A percentile compares a stretch with the other conserved stretches of the same genome.
Evolutionary conservation across 805 yeast genomes (phyloP).

Genomic region (Nakazawaea anatomiae): DNA sequence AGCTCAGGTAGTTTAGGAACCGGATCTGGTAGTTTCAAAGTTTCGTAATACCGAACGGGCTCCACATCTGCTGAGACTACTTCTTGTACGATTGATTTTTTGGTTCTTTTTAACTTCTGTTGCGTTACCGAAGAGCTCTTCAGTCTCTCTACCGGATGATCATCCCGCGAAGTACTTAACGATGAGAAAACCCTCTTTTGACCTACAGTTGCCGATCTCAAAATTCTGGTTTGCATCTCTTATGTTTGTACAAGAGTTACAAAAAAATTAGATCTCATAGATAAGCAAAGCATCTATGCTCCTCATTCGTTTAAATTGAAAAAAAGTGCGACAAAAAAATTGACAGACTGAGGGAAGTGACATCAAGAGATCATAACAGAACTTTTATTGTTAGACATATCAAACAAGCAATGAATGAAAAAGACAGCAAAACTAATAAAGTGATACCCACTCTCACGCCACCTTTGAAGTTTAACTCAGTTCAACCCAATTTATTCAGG

Average conservation of each 20-base stretch:
- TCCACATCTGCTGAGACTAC: neutral
- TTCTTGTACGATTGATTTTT: too few species aligned
- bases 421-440: neutral
- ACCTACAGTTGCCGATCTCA: neutral
- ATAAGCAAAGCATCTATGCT: neutral
- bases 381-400: too few species aligned
- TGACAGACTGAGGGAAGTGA: too few species aligned
- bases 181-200: neutral
- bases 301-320: neutral
- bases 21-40: neutral
- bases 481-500: slow-evolving; percentile 66
- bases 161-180: too few species aligned
- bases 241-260: neutral
- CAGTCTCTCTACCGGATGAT: too few species aligned
- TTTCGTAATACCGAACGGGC: slow-evolving; percentile 12
- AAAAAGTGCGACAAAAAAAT: too few species aligned
- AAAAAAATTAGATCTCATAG: neutral
- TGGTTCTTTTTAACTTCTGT: too few species aligned
- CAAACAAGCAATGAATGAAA: slow-evolving; percentile 3
- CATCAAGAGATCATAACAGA: neutral
- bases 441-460: slow-evolving; percentile 38
- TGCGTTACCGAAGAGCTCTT: too few species aligned
- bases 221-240: neutral
- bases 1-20: slow-evolving; percentile 9
- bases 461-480: slow-evolving; percentile 71